Evolutionary conservation across 495 filamentous ascomycete species (phyloP), one percentile per base, ranked within the genome.

Genomic region (Aspergillus panamensis): DNA sequence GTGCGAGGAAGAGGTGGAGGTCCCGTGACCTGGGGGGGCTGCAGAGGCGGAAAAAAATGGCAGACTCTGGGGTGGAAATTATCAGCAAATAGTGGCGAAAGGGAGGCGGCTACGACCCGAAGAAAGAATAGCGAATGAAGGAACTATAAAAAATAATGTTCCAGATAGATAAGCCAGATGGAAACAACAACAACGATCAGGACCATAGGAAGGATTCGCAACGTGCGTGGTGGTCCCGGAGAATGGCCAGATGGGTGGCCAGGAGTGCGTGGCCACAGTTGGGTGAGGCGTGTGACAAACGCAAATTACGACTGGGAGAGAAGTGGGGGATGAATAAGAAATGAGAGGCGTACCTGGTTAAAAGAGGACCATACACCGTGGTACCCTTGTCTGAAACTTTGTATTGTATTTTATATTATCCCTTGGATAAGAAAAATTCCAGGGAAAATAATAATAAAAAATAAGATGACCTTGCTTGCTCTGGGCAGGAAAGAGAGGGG

Each of bases 211-310:
- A 30, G 37, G 47, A 31, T 17, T 55, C 37, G 56, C 61, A 62
- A 56, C 61, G 48, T 60, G 58, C 55, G 56, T 60, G 55, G 55
- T 62, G 43, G 57, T 63, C 57, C 66, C 58, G 66, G 60, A 44
- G 61, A 62, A 66, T 61, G 59, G 52, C 33, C 52, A 53, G 57
- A 59, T 48, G 57, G 45, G 57, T 62, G 58, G 53, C 56, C 55
- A 59, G 60, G 48, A 61, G 73, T 76, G 73, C 71, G 73, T 76
- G 71, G 73, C 73, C 67, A 73, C 64, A 73, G 61, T 47, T 51
- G 57, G 33, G 30, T 21, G 49, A 56, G 59, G 59, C 61, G 61
- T 62, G 59, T 59, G 49, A 60, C 43, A 57, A 51, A 55, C 32
- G 17, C 59, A 53, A 53, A 56, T 50, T 30, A 48, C 33, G 30